These are phyloP conservation scores for Podospora appendiculata DNA, from an alignment of 495 filamentous ascomycete genomes.

Conservation along the genomic window DNA sequence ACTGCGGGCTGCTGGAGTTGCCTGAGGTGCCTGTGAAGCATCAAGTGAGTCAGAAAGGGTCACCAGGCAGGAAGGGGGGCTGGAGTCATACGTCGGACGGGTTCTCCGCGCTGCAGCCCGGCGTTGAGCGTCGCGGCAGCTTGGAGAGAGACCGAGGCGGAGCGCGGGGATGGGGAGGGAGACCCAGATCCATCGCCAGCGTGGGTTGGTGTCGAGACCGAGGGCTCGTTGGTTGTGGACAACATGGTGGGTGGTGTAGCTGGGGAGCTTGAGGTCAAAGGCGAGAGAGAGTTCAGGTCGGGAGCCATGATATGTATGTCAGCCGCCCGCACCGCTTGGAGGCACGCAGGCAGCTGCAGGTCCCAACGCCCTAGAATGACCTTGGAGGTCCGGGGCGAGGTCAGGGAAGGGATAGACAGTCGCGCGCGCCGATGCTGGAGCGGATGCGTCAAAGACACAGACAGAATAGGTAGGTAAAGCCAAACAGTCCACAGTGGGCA, in stretches of 20 bases:
- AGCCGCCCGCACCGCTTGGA: too few species aligned
- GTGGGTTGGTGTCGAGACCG: constrained; percentile 2
- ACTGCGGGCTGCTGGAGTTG: constrained; percentile 48
- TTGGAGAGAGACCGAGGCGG: constrained; percentile 55
- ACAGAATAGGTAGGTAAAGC: background rate
- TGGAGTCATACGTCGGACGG: constrained; percentile 39
- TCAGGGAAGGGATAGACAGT: background rate
- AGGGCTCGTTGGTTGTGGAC: constrained; percentile 39
- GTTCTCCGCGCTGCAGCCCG: constrained; percentile 55
- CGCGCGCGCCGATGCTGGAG: background rate
- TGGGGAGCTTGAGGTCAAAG: constrained; percentile 32
- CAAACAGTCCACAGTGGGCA: constrained; percentile 4
- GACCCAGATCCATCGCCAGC: constrained; percentile 23
- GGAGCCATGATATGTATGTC: constrained; percentile 28
- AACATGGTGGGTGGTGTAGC: constrained; percentile 22
- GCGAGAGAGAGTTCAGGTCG: constrained; percentile 69
- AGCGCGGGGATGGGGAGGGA: constrained; percentile 48
- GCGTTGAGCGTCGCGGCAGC: constrained; percentile 64
- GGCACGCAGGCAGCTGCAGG: too few species aligned
- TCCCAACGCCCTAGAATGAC: too few species aligned
- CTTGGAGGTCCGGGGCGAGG: background rate
- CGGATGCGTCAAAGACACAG: background rate
- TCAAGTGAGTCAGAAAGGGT: background rate
- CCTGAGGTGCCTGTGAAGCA: constrained; percentile 22
- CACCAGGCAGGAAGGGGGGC: background rate